phyloP scores from a whole-genome alignment of 1,139 yeast genomes.

The Tardiomyces blankii region DNA sequence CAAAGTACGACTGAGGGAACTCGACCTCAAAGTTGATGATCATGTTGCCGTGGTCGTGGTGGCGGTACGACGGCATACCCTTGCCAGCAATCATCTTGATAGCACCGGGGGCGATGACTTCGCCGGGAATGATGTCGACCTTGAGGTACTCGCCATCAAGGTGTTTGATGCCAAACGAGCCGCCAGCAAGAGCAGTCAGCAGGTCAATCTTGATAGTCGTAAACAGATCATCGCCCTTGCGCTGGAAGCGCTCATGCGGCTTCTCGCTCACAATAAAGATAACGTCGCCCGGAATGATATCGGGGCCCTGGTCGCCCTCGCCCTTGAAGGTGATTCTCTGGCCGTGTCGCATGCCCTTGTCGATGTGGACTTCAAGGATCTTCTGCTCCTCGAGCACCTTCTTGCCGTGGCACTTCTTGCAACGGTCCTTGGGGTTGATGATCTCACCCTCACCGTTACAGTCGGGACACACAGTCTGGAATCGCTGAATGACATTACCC shows the following conservation, averaged over 20 bases:
- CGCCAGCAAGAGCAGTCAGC: conserved; percentile 94
- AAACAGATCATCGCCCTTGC: conserved; percentile 84
- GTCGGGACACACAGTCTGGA: conserved; percentile 87
- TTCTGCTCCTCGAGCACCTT: conserved; percentile 83
- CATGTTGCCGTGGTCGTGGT: conserved; percentile 38
- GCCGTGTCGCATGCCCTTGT: conserved; percentile 96
- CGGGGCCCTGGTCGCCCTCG: conserved; percentile 97
- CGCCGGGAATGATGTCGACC: conserved; percentile 80
- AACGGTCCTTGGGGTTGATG: conserved; percentile 78
- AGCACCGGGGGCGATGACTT: conserved; percentile 77
- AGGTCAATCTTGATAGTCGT: conserved; percentile 84
- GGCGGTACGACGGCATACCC: conserved; percentile 80
- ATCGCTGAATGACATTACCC: conserved; percentile 99
- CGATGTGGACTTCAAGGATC: conserved; percentile 86
- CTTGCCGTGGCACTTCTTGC: conserved; percentile 82
- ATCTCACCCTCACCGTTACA: conserved; percentile 93
- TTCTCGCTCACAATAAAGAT: conserved; percentile 83
- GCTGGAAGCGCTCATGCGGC: conserved; percentile 67
- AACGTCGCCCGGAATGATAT: conserved; percentile 93
- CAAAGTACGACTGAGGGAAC: conserved; percentile 34
- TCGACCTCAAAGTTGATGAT: conserved; percentile 39
- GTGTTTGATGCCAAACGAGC: conserved; percentile 77
- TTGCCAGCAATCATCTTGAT: conserved; percentile 78
- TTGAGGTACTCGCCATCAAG: conserved; percentile 72
- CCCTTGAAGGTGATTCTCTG: conserved; percentile 86